Percentiles rank a stretch among this genome's conserved stretches.
These are phyloP conservation scores for Pyrenochaeta sp. DNA, from an alignment of 2,329 filamentous ascomycete species.

Conservation along the genomic window DNA sequence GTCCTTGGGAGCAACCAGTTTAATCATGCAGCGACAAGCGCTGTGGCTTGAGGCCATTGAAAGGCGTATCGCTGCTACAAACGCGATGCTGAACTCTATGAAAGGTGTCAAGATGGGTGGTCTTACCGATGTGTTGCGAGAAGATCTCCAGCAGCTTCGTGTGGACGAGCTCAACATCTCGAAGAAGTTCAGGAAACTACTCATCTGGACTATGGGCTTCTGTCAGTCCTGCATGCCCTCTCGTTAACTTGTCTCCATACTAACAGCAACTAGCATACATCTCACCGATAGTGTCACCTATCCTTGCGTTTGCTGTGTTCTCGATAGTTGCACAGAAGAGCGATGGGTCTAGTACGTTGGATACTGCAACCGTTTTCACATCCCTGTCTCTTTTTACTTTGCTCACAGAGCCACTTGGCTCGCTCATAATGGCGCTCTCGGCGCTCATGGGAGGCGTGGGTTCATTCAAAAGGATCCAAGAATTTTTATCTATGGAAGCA, in stretches of 20 bases:
- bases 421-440: slow-evolving; percentile 57
- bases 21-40: slow-evolving; percentile 45
- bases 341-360: slow-evolving; percentile 43
- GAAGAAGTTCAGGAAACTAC: slow-evolving; percentile 44
- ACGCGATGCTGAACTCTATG: slow-evolving; percentile 55
- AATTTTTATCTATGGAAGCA: slow-evolving; percentile 50
- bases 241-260: background rate
- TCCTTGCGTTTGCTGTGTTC: slow-evolving; percentile 57
- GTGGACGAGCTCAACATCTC: slow-evolving; percentile 46
- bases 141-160: slow-evolving; percentile 42
- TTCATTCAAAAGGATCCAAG: slow-evolving; percentile 58
- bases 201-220: slow-evolving; percentile 49
- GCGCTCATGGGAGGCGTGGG: slow-evolving; percentile 56
- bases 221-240: slow-evolving; percentile 25
- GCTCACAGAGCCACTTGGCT: slow-evolving; percentile 56
- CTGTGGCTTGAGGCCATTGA: slow-evolving; percentile 57
- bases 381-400: slow-evolving; percentile 59
- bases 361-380: slow-evolving; percentile 56
- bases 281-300: slow-evolving; percentile 51
- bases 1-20: slow-evolving; percentile 39
- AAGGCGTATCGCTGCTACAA: slow-evolving; percentile 54
- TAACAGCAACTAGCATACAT: slow-evolving; percentile 36
- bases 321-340: slow-evolving; percentile 51
- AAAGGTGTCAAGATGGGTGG: slow-evolving; percentile 59
- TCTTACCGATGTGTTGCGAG: slow-evolving; percentile 39